A percentile compares a stretch with the other conserved stretches of the same genome.
Conservation (phyloP, 2,329 filamentous ascomycete species). For the Fusarium fujikuroi region DNA sequence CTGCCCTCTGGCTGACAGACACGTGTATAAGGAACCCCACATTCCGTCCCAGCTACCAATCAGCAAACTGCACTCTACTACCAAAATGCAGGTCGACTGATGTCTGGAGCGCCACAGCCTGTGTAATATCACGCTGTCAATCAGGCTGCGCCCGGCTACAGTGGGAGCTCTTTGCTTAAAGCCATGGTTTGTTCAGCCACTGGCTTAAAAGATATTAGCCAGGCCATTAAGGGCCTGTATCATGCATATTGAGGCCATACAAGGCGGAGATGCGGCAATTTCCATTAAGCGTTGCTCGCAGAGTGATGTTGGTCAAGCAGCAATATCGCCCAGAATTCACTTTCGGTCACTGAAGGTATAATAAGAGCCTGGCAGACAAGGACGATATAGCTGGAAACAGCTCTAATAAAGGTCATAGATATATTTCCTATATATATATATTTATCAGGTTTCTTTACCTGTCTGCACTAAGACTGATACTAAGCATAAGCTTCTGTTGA, state of each 20-base stretch:
- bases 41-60: not conserved
- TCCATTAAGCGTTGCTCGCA: fast-evolving
- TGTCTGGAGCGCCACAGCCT: not conserved
- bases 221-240: too few species aligned
- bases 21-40: not conserved
- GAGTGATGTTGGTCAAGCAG: not conserved
- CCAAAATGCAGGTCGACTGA: not conserved
- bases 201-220: too few species aligned
- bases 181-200: not conserved
- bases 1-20: fast-evolving
- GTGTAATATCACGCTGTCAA: not conserved
- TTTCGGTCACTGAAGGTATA: not conserved
- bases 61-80: not conserved
- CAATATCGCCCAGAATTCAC: not conserved
- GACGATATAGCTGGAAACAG: not conserved
- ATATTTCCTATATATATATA: too few species aligned
- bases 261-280: not conserved
- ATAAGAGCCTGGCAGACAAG: too few species aligned
- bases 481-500: too few species aligned
- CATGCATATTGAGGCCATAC: not conserved
- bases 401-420: not conserved
- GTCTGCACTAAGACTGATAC: too few species aligned
- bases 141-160: not conserved
- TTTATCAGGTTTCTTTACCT: too few species aligned
- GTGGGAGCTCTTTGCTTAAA: not conserved